Evolutionary conservation across 2,329 filamentous ascomycete species (phyloP).

Genomic region (Fusarium cicatricum): DNA sequence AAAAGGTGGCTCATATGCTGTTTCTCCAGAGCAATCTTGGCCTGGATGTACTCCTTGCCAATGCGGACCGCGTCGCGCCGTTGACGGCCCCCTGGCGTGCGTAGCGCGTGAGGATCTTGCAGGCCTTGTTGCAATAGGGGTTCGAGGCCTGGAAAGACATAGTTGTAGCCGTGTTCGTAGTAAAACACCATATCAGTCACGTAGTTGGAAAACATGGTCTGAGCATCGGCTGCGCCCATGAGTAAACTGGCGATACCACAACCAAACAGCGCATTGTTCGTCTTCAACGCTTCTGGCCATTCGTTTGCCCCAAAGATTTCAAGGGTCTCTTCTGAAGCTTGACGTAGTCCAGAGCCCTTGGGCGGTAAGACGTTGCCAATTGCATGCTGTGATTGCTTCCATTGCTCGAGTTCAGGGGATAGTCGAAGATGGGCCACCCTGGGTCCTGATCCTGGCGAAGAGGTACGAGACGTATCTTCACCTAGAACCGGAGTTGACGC

Average conservation of each 20-base stretch:
- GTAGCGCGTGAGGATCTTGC: slow-evolving; percentile 28
- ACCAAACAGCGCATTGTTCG: slow-evolving; percentile 35
- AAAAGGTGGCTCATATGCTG: slow-evolving; percentile 28
- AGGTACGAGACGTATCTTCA: slow-evolving; percentile 9
- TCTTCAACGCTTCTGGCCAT: slow-evolving; percentile 37
- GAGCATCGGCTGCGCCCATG: slow-evolving; percentile 33
- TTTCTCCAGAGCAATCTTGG: slow-evolving; percentile 35
- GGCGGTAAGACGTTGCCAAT: slow-evolving; percentile 33
- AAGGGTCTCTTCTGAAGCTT: slow-evolving; percentile 21
- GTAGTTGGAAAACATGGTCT: slow-evolving; percentile 39
- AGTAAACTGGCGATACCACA: slow-evolving; percentile 36
- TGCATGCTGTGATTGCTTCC: slow-evolving; percentile 31
- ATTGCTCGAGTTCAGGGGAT: slow-evolving; percentile 31
- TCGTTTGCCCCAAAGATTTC: slow-evolving; percentile 24
- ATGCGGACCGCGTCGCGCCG: slow-evolving; percentile 33
- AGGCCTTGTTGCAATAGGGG: slow-evolving; percentile 29
- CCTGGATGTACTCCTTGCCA: slow-evolving; percentile 36
- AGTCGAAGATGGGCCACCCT: slow-evolving; percentile 26
- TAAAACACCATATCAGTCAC: slow-evolving; percentile 38
- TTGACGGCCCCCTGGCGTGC: slow-evolving; percentile 26
- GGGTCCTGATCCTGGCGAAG: slow-evolving; percentile 12
- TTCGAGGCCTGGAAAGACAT: slow-evolving; percentile 35
- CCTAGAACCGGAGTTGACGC: slow-evolving; percentile 7
- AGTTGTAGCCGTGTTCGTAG: slow-evolving; percentile 39
- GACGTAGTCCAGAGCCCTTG: slow-evolving; percentile 30